These are phyloP conservation scores for Plectosphaerella sp. DNA, from an alignment of 2,329 filamentous ascomycete species.

Conservation along the genomic window DNA sequence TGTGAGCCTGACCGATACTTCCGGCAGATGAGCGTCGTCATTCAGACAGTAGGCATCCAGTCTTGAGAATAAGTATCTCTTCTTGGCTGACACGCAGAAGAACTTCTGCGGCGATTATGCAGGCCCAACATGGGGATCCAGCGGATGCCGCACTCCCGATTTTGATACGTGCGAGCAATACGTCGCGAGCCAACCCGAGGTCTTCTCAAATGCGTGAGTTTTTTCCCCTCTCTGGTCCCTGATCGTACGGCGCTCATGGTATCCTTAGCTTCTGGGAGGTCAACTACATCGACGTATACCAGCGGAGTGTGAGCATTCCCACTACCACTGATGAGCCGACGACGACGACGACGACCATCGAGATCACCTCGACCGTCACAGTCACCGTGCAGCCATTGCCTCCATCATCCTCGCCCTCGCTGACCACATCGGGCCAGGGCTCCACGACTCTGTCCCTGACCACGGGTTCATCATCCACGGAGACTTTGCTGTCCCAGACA, in stretches of 20 bases:
- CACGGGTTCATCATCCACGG: not conserved
- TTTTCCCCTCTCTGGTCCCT: not conserved
- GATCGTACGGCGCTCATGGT: slow-evolving; percentile 1
- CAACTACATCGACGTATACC: slow-evolving; percentile 47
- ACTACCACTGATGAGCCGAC: slow-evolving; percentile 13
- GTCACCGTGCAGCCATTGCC: slow-evolving; percentile 15
- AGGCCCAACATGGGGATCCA: slow-evolving; percentile 35
- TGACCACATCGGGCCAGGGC: not conserved
- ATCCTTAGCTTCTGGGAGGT: slow-evolving; percentile 44
- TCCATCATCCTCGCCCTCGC: slow-evolving; percentile 4
- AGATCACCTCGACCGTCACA: slow-evolving; percentile 17
- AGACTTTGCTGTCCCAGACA: too few species aligned
- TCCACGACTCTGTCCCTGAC: not conserved
- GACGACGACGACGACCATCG: slow-evolving; percentile 19
- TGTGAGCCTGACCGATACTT: slow-evolving; percentile 68
- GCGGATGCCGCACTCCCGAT: slow-evolving; percentile 25
- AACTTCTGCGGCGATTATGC: slow-evolving; percentile 78
- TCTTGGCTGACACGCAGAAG: slow-evolving; percentile 16
- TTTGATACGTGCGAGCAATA: slow-evolving; percentile 40
- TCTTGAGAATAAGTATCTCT: not conserved
- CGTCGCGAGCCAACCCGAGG: slow-evolving; percentile 39
- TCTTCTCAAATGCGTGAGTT: slow-evolving; percentile 33
- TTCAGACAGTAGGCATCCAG: slow-evolving; percentile 52
- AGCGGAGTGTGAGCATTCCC: slow-evolving; percentile 9
- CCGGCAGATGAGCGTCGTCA: slow-evolving; percentile 64